Percentiles rank a stretch among this genome's conserved stretches.
Evolutionary conservation across 2,329 filamentous ascomycete species (phyloP).

Genomic region (Magnaporthiopsis poae): DNA sequence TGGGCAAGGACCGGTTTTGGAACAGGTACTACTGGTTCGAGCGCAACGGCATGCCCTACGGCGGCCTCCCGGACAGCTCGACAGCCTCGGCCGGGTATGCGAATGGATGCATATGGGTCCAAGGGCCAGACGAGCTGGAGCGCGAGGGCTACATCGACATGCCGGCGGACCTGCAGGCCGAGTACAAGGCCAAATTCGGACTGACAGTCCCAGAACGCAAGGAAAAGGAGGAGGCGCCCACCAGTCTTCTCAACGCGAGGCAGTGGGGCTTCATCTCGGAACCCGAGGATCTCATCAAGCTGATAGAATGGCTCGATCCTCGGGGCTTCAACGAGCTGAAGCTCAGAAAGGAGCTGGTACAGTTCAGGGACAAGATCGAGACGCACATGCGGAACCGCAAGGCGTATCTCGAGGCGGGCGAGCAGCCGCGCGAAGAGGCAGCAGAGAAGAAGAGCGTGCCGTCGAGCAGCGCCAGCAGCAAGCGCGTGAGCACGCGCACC

Average conservation of each 20-base stretch:
- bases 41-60: slow-evolving; percentile 94
- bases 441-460: slow-evolving; percentile 8
- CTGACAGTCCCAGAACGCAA: slow-evolving; percentile 82
- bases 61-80: slow-evolving; percentile 75
- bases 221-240: slow-evolving; percentile 71
- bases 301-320: slow-evolving; percentile 81
- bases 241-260: slow-evolving; percentile 62
- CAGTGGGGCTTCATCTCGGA: slow-evolving; percentile 93
- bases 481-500: slow-evolving; percentile 38
- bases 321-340: slow-evolving; percentile 79
- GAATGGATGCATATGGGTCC: slow-evolving; percentile 91
- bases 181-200: slow-evolving; percentile 67
- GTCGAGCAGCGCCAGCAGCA: slow-evolving; percentile 14
- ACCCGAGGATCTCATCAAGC: slow-evolving; percentile 62
- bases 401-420: slow-evolving; percentile 50
- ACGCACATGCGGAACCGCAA: slow-evolving; percentile 73
- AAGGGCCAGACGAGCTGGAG: slow-evolving; percentile 85
- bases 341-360: slow-evolving; percentile 73
- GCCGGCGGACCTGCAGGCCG: slow-evolving; percentile 56
- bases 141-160: slow-evolving; percentile 78
- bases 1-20: slow-evolving; percentile 94
- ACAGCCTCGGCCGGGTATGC: slow-evolving; percentile 76
- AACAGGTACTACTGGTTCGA: slow-evolving; percentile 99
- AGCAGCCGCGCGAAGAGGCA: slow-evolving; percentile 22
- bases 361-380: slow-evolving; percentile 65